phyloP scores from a whole-genome alignment of 805 yeast genomes.

The Pichia scutulata region DNA sequence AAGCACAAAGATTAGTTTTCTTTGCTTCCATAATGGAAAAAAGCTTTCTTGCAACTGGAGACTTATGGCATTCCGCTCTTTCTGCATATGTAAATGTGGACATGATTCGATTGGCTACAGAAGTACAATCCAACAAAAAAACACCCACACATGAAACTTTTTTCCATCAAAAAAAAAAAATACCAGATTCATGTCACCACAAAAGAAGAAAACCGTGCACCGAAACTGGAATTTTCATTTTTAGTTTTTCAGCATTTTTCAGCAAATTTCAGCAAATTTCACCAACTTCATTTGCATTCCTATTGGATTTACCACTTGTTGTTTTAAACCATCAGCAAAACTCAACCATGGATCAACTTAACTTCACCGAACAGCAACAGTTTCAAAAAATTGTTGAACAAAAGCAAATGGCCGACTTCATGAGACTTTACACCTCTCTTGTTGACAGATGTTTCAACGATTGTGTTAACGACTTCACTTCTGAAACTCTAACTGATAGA shows the following conservation, averaged over 20 bases:
- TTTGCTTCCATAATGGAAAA: conserved; percentile 69
- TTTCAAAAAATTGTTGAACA: conserved; percentile 93
- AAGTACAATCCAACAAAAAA: too few species aligned
- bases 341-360: conserved; percentile 79
- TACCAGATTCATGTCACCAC: neutral
- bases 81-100: conserved; percentile 41
- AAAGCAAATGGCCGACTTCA: conserved; percentile 98
- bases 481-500: conserved; percentile 74
- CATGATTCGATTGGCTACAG: neutral
- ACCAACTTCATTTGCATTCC: neutral
- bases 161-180: neutral
- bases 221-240: neutral
- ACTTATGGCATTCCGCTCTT: conserved; percentile 64
- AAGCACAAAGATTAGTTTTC: conserved; percentile 87
- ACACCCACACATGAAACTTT: too few species aligned
- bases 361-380: conserved; percentile 93
- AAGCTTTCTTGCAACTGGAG: conserved; percentile 74
- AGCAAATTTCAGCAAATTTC: neutral
- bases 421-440: conserved; percentile 89
- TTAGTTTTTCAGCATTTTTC: neutral
- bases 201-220: neutral
- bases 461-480: conserved; percentile 97
- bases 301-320: neutral
- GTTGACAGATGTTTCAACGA: conserved; percentile 96
- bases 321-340: neutral